Evolutionary conservation across 257 asterid genomes (phyloP), one percentile per base, ranked within the genome.

Genomic region (Solanum ossicruentum): DNA sequence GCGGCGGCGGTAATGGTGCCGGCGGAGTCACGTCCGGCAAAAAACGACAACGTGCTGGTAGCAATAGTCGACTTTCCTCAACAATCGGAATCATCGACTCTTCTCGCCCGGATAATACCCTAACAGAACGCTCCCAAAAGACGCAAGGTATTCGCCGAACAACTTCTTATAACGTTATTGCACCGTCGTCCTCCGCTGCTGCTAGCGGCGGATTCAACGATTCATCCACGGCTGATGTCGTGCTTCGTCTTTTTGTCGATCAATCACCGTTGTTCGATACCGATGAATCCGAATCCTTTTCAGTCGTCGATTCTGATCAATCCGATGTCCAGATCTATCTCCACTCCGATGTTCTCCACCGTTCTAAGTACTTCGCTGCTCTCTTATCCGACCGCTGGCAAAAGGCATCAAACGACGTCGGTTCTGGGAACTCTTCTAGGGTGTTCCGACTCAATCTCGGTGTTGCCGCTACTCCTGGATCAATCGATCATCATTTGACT

Each of bases 351-450:
- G 89, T 88, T 69, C 91, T 95, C 54, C 86, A 86, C 83, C 96
- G 95, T 15, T 91, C 93, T 65, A 90, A 91, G 70, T 95, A 93
- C 88, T 95, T 95, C 28, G 86, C 88, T 54, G 90, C 95, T 32
- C 91, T 91, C 21, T 87, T 95, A 41, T 95, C 98, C 20, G 95
- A 92, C 55, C 94, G 98, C 10, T 95, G 98, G 98, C 94, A 84
- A 66, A 89, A 70, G 21, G 87, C 71, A 47, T 83, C 90, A 39
- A 17, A 57, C n/a, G 83, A 84, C 85, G 82, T 75, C 26, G 65
- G 78, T 81, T 52, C 89, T 2, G 90, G 86, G 8, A 75, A 60
- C 81, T 26, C 87, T 45, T 84, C 86, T 1, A 85, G 87, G 78
- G 51, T 82, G 49, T 71, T 85, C 86, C 90, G 88, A 1, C 83